phyloP scores from a whole-genome alignment of 345 rosid species.

The Eutrema heterophyllum region DNA sequence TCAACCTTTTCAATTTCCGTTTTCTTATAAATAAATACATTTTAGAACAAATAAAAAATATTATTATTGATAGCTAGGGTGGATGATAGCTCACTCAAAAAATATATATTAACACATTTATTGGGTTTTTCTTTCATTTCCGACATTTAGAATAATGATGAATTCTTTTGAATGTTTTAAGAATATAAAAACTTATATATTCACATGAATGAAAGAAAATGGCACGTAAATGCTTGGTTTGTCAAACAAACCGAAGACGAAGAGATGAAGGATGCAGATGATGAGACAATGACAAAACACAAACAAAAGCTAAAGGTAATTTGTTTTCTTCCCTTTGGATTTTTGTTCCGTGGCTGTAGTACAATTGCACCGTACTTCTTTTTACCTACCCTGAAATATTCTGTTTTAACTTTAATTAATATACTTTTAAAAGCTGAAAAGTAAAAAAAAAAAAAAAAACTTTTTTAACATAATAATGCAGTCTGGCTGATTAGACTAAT shows the following conservation, averaged over 20 bases:
- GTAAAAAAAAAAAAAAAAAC: background rate
- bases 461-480: background rate
- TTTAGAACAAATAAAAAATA: background rate
- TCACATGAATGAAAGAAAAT: background rate
- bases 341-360: conserved; percentile 25
- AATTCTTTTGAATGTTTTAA: background rate
- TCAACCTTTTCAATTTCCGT: background rate
- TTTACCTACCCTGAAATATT: background rate
- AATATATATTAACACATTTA: background rate
- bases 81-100: background rate
- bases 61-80: background rate
- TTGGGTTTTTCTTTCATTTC: background rate
- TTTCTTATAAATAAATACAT: background rate
- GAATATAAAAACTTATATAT: background rate
- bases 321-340: conserved; percentile 11
- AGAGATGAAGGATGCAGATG: background rate
- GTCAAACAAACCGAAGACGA: conserved; percentile 10
- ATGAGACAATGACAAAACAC: background rate
- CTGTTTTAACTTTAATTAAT: background rate
- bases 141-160: background rate
- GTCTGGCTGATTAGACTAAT: background rate
- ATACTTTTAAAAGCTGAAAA: background rate
- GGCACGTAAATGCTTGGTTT: background rate
- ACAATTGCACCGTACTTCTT: conserved; percentile 32
- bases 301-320: background rate